Percentiles rank a stretch among this genome's conserved stretches.
Evolutionary conservation across 768 basidiomycete species (phyloP).

Genomic region (Rhizopogon rudus): DNA sequence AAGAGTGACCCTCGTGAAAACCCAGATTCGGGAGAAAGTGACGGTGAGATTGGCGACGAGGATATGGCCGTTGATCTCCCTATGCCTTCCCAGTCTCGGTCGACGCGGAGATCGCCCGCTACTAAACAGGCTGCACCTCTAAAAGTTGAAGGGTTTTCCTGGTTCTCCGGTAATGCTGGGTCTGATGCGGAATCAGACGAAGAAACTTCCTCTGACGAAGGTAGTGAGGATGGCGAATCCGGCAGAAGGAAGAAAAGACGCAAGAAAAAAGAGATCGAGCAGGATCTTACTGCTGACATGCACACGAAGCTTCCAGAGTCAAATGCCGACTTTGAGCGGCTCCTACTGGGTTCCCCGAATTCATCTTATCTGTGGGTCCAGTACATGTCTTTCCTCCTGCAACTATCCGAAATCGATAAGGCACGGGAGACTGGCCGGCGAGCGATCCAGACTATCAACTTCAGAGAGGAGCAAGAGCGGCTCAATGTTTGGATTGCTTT

Average conservation of each 20-base stretch:
- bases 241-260: conserved; percentile 57
- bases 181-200: conserved; percentile 36
- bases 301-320: conserved; percentile 85
- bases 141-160: conserved; percentile 64
- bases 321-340: conserved; percentile 90
- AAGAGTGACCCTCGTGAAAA: conserved; percentile 9
- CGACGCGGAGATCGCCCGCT: not conserved
- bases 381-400: conserved; percentile 98
- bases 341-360: conserved; percentile 90
- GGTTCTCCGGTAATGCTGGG: conserved; percentile 44
- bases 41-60: conserved; percentile 13
- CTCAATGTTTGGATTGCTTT: conserved; percentile 97
- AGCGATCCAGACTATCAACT: conserved; percentile 83
- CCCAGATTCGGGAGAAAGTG: conserved; percentile 9
- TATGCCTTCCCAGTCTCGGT: not conserved
- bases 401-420: conserved; percentile 94
- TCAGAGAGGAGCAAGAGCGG: conserved; percentile 94
- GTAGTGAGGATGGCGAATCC: conserved; percentile 13
- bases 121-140: conserved; percentile 28
- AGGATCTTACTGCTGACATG: conserved; percentile 84
- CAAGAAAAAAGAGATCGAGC: conserved; percentile 67
- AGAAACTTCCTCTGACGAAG: conserved; percentile 42
- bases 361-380: conserved; percentile 99
- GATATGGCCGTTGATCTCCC: conserved; percentile 18
- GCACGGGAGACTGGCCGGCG: conserved; percentile 83